phyloP scores from a whole-genome alignment of 768 basidiomycete genomes.

The Russula brevipes region DNA sequence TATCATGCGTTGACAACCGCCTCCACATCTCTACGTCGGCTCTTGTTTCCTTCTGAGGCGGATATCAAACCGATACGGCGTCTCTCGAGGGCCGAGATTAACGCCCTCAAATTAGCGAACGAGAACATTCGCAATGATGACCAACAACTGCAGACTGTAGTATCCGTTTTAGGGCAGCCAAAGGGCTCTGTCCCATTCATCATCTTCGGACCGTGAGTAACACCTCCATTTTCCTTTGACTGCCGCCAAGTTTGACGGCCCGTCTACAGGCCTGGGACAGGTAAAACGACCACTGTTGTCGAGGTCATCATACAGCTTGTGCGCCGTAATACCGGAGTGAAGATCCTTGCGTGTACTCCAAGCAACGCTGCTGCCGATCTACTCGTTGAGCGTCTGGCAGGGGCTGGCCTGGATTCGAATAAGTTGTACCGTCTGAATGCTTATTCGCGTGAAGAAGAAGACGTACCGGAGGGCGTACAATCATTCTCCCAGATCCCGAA shows the following conservation, averaged over 20 bases:
- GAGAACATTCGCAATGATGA: slow-evolving; percentile 41
- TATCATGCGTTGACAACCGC: slow-evolving; percentile 51
- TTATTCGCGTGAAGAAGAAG: slow-evolving; percentile 37
- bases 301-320: slow-evolving; percentile 37
- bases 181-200: slow-evolving; percentile 51
- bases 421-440: slow-evolving; percentile 54
- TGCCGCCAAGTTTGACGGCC: neutral
- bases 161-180: slow-evolving; percentile 40
- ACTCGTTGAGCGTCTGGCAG: slow-evolving; percentile 30
- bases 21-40: slow-evolving; percentile 38
- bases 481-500: slow-evolving; percentile 37
- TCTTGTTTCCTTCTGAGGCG: slow-evolving; percentile 44
- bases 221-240: neutral
- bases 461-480: slow-evolving; percentile 36
- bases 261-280: slow-evolving; percentile 36
- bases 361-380: slow-evolving; percentile 37
- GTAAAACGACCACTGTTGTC: slow-evolving; percentile 37
- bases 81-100: slow-evolving; percentile 20
- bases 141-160: slow-evolving; percentile 46
- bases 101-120: slow-evolving; percentile 35
- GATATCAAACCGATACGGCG: slow-evolving; percentile 29
- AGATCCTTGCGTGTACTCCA: slow-evolving; percentile 36
- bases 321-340: slow-evolving; percentile 20
- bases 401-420: slow-evolving; percentile 19
- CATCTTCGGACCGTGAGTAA: slow-evolving; percentile 56